Percentiles rank a stretch among this genome's conserved stretches.
These are phyloP conservation scores for Phycomyces blakesleeanus DNA, from an alignment of 192 early-diverging fungal genomes.

Conservation along the genomic window DNA sequence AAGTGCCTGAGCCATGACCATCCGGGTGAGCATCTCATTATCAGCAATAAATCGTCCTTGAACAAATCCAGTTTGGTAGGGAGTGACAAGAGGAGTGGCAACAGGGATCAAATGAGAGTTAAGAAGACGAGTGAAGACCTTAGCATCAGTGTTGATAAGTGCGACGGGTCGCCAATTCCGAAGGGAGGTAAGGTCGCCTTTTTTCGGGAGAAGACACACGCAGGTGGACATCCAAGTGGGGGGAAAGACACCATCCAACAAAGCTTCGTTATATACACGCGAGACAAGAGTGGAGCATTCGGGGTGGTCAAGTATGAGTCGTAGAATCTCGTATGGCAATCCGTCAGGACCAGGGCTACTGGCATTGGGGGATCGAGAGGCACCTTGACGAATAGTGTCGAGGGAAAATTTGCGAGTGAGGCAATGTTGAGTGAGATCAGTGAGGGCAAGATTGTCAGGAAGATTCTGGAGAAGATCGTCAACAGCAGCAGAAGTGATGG, in stretches of 20 bases:
- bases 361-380: too few species aligned
- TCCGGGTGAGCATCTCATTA: too few species aligned
- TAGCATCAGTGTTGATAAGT: constrained; percentile 18
- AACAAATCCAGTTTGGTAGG: constrained; percentile 22
- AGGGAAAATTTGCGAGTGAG: too few species aligned
- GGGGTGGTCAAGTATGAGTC: too few species aligned
- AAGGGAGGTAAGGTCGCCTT: constrained; percentile 19
- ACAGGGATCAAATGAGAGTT: background rate
- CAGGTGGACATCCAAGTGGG: background rate
- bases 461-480: too few species aligned
- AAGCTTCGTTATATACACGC: constrained; percentile 1
- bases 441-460: too few species aligned
- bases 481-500: too few species aligned
- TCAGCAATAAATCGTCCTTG: constrained; percentile 7
- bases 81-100: background rate
- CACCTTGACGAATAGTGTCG: too few species aligned
- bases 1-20: background rate
- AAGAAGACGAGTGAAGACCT: constrained; percentile 20
- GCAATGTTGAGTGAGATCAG: too few species aligned
- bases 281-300: too few species aligned
- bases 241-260: background rate
- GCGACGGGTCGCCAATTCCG: constrained; percentile 23
- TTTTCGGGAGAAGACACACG: constrained; percentile 18
- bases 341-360: too few species aligned
- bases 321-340: too few species aligned